phyloP scores from a whole-genome alignment of 2,329 filamentous ascomycete genomes.

The Colletotrichum sublineola region DNA sequence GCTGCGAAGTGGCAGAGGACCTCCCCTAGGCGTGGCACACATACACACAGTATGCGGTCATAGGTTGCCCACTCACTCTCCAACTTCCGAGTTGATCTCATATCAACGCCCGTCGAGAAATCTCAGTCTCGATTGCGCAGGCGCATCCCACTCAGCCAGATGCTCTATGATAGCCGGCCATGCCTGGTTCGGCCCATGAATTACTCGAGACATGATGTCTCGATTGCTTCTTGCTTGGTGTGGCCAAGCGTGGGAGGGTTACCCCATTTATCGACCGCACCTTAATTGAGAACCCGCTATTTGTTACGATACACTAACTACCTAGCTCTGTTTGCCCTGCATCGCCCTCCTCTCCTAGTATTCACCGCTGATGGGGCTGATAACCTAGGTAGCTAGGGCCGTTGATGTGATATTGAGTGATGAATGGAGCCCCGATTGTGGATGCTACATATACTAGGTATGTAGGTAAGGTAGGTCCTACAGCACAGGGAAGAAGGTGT shows the following conservation, averaged over 20 bases:
- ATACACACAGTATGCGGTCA: background rate
- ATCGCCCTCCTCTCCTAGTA: too few relatives aligned
- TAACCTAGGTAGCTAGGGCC: background rate
- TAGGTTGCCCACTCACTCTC: background rate
- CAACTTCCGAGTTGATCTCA: background rate
- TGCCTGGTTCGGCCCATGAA: conserved; percentile 30
- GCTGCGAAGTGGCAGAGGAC: background rate
- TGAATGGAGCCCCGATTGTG: background rate
- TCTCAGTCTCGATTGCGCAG: background rate
- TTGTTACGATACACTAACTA: too few relatives aligned
- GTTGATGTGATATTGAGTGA: background rate
- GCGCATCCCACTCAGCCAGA: conserved; percentile 6
- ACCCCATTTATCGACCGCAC: conserved; percentile 32
- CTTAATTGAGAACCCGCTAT: conserved; percentile 19
- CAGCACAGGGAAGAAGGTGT: background rate
- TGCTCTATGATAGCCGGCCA: conserved; percentile 5
- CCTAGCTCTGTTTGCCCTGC: too few relatives aligned
- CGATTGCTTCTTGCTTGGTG: conserved; percentile 32
- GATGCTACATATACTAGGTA: background rate
- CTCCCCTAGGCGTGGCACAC: background rate
- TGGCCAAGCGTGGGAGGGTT: conserved; percentile 27
- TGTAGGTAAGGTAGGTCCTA: too few relatives aligned
- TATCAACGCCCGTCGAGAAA: background rate
- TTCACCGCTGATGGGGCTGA: background rate
- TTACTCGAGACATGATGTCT: conserved; percentile 34